Evolutionary conservation across 2,329 filamentous ascomycete genomes (phyloP).

Genomic region (Verticillium dahliae): DNA sequence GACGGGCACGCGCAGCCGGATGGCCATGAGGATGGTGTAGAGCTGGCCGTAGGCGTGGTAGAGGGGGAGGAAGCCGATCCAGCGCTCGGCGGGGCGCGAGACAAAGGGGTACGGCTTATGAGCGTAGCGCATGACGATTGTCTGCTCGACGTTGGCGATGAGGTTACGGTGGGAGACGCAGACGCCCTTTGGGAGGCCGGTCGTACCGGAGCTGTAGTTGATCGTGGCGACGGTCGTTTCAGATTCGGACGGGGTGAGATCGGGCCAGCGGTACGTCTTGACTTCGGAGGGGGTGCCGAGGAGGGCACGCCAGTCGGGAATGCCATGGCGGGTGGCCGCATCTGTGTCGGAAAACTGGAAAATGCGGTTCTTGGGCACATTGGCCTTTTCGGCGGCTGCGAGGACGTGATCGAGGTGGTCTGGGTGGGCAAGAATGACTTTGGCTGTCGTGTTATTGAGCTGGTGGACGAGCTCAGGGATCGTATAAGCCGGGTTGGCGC

Average conservation of each 20-base stretch:
- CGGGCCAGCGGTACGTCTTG: slow-evolving; percentile 32
- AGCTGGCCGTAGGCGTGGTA: slow-evolving; percentile 56
- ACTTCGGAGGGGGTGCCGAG: slow-evolving; percentile 24
- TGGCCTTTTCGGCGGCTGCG: slow-evolving; percentile 31
- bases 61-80: slow-evolving; percentile 58
- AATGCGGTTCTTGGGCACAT: slow-evolving; percentile 32
- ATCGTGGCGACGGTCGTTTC: slow-evolving; percentile 31
- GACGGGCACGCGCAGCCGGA: slow-evolving; percentile 35
- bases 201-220: slow-evolving; percentile 46
- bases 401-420: slow-evolving; percentile 33
- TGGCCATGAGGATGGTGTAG: slow-evolving; percentile 40
- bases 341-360: slow-evolving; percentile 40
- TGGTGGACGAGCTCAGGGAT: slow-evolving; percentile 43
- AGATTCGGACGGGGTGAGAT: slow-evolving; percentile 27
- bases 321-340: slow-evolving; percentile 19
- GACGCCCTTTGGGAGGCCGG: slow-evolving; percentile 44
- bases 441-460: slow-evolving; percentile 42
- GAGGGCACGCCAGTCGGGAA: slow-evolving; percentile 35
- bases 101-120: slow-evolving; percentile 26
- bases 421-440: slow-evolving; percentile 42
- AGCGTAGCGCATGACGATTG: slow-evolving; percentile 35
- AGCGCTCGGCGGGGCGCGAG: slow-evolving; percentile 35
- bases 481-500: slow-evolving; percentile 46
- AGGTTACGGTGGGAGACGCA: slow-evolving; percentile 42
- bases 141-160: slow-evolving; percentile 43